These are phyloP conservation scores for Plantago elongata DNA, from an alignment of 257 asterid species.

Conservation along the genomic window DNA sequence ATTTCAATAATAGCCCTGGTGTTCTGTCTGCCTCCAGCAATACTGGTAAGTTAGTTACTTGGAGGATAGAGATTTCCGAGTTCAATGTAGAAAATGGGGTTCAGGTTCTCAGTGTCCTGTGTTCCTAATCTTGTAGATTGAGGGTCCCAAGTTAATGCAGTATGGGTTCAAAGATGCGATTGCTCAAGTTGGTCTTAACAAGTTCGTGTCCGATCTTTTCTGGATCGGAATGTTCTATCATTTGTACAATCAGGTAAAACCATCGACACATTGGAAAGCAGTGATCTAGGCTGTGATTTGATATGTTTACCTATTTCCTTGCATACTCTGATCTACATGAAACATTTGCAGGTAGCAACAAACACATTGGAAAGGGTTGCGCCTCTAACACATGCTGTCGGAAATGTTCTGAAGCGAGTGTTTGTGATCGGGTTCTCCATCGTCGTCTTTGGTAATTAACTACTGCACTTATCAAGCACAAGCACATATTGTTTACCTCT, in stretches of 20 bases:
- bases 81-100: background rate
- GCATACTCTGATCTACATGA: background rate
- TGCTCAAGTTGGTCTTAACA: constrained; percentile 56
- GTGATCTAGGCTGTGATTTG: no score
- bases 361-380: constrained; percentile 62
- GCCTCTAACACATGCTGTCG: constrained; percentile 61
- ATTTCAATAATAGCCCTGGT: constrained; percentile 58
- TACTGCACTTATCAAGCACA: background rate
- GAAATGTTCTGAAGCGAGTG: constrained; percentile 54
- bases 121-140: constrained; percentile 31
- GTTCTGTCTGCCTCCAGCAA: constrained; percentile 61
- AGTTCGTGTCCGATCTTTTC: constrained; percentile 58
- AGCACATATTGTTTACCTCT: background rate
- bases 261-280: no score
- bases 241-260: constrained; percentile 51
- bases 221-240: constrained; percentile 71
- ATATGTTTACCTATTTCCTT: no score
- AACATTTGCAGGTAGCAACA: constrained; percentile 44
- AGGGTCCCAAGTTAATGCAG: constrained; percentile 56
- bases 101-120: background rate
- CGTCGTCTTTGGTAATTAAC: constrained; percentile 44
- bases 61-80: background rate
- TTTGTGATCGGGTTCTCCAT: constrained; percentile 64
- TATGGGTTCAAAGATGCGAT: constrained; percentile 53
- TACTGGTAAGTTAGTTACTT: constrained; percentile 33